A percentile compares a stretch with the other conserved stretches of the same genome.
phyloP scores from a whole-genome alignment of 306 rosid species.

The Senna siamea region DNA sequence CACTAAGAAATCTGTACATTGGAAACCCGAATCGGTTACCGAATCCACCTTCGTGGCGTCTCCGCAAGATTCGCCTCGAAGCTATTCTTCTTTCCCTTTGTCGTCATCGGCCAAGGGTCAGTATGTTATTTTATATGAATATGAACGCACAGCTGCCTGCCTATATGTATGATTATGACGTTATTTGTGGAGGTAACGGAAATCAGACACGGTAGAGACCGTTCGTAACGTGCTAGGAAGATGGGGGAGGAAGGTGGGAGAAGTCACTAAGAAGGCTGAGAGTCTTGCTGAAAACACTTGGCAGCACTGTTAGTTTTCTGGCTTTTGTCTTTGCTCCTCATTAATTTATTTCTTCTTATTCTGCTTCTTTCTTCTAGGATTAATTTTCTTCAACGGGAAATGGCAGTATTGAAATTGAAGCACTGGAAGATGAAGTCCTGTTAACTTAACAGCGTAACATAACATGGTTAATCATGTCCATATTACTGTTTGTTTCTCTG shows the following conservation, averaged over 20 bases:
- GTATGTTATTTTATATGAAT: background rate
- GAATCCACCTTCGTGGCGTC: slow-evolving; percentile 59
- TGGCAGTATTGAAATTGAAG: background rate
- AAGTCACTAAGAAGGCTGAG: slow-evolving; percentile 80
- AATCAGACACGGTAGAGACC: slow-evolving; percentile 68
- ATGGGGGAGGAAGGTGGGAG: slow-evolving; percentile 79
- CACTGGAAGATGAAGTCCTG: background rate
- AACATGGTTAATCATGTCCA: too few relatives aligned
- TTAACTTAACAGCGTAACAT: too few relatives aligned
- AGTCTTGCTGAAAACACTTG: slow-evolving; percentile 91
- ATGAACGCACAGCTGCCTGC: background rate
- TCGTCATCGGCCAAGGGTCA: slow-evolving; percentile 57
- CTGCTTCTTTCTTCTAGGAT: too few relatives aligned
- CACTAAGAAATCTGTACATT: slow-evolving; percentile 71
- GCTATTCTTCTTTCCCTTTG: slow-evolving; percentile 27
- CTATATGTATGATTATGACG: slow-evolving; percentile 7
- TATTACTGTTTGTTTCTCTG: background rate
- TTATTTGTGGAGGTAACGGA: slow-evolving; percentile 51
- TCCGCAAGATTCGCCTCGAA: slow-evolving; percentile 45
- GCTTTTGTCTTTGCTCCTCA: too few relatives aligned
- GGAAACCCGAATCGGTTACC: slow-evolving; percentile 82
- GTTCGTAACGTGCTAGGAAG: slow-evolving; percentile 73
- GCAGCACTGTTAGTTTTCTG: slow-evolving; percentile 70
- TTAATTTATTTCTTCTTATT: background rate
- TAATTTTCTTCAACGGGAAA: too few relatives aligned